Evolutionary conservation across 2,329 filamentous ascomycete species (phyloP), one percentile per base, ranked within the genome.

Genomic region (Xylariaceae sp.): DNA sequence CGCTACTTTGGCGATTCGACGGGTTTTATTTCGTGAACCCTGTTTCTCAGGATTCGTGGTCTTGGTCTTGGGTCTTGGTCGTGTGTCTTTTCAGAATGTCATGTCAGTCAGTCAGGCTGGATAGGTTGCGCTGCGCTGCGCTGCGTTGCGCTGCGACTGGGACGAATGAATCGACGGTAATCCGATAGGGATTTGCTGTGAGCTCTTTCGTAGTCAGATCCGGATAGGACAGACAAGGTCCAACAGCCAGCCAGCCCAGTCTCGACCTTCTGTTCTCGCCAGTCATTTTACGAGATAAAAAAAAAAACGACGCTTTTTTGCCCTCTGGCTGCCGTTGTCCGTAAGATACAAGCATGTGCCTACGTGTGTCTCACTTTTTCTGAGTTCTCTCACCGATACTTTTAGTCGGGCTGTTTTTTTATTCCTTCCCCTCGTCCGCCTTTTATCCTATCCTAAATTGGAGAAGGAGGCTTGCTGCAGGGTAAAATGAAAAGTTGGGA

Each of bases 381-480:
- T 51, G 17, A 51, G 49, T 51, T 30, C 49, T 51, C 68, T 72
- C 71, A 72, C 71, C 71, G 71, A 72, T 72, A 72, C 61, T 72
- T 72, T 53, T 58, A 23, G 35, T 47, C 60, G 62, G 23, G 23
- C 23, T 30, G 23, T 30, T 30, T 30, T 30, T 30, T 30, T 30
- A 4, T 30, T 5, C 5, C 23, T 30, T 30, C 23, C 23, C 23
- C 62, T 64, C 51, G 60, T 62, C 61, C 58, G 59, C 67, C 1
- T 67, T 68, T 30, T 30, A 30, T 30, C 23, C 23, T 68, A 64
- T 68, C 68, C 69, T 65, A 67, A 66, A 68, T 58, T 66, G 61
- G 64, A 70, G 67, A 71, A 71, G 23, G 66, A 71, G 69, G 69
- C 69, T 69, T 62, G 68, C 68, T 72, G 71, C 71, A 71, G 69